phyloP scores from a whole-genome alignment of 805 yeast species.

The Zygosaccharomyces pseudorouxii region DNA sequence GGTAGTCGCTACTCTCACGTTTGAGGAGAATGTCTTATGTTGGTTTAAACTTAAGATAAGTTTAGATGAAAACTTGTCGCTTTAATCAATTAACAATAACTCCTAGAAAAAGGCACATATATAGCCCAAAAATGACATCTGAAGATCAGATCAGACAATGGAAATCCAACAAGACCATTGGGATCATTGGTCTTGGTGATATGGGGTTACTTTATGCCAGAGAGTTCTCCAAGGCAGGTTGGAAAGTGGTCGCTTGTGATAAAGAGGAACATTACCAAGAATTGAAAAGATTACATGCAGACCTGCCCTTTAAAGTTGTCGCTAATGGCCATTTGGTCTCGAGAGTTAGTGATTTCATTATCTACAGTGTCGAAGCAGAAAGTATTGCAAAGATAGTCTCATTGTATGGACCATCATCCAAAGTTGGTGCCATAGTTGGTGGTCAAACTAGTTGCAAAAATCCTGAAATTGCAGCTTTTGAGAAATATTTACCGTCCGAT shows the following conservation, averaged over 20 bases:
- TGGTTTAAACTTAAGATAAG: background rate
- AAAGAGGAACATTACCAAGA: slow-evolving; percentile 57
- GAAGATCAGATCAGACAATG: slow-evolving; percentile 27
- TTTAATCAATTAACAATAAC: background rate
- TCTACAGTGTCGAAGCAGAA: slow-evolving; percentile 93
- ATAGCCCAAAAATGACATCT: slow-evolving; percentile 8
- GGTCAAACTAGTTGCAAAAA: slow-evolving; percentile 96
- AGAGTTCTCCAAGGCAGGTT: slow-evolving; percentile 73
- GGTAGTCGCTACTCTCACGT: background rate
- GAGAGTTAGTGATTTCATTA: slow-evolving; percentile 71
- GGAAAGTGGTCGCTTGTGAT: slow-evolving; percentile 88
- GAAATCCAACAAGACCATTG: slow-evolving; percentile 55
- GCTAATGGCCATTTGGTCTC: slow-evolving; percentile 81
- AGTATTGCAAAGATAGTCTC: slow-evolving; percentile 67
- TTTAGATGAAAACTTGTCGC: background rate
- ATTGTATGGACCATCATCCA: slow-evolving; percentile 80
- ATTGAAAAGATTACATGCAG: slow-evolving; percentile 39
- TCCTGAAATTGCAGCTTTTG: slow-evolving; percentile 86
- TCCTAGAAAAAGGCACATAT: background rate
- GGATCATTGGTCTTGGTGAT: slow-evolving; percentile 94
- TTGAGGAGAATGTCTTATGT: background rate
- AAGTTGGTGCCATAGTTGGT: slow-evolving; percentile 87
- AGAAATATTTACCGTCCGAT: slow-evolving; percentile 66
- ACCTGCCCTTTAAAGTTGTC: slow-evolving; percentile 51
- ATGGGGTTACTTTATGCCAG: slow-evolving; percentile 91